phyloP scores from a whole-genome alignment of 2,329 filamentous ascomycete genomes.

The Diaporthe sp. region DNA sequence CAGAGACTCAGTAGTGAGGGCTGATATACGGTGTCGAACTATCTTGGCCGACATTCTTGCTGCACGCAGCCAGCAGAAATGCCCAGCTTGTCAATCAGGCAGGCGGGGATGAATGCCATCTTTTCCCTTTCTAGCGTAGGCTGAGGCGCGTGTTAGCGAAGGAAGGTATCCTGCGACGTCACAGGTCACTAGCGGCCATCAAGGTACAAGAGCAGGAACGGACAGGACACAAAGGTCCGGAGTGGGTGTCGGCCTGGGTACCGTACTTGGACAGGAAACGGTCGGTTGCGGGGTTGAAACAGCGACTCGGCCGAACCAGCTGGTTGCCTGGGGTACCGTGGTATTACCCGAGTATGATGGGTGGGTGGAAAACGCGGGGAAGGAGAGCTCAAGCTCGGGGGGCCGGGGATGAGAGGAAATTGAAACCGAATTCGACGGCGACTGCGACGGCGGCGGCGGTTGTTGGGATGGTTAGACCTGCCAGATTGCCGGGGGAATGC shows the following conservation, averaged over 20 bases:
- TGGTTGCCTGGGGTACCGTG: constrained; percentile 5
- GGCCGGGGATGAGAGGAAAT: background rate
- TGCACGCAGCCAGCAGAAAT: background rate
- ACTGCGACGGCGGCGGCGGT: background rate
- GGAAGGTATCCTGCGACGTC: background rate
- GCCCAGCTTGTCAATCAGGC: background rate
- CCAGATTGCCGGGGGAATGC: constrained; percentile 8
- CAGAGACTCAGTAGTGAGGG: background rate
- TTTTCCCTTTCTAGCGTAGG: background rate
- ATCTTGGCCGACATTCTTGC: background rate
- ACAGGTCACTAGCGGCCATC: background rate
- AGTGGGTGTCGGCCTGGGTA: background rate
- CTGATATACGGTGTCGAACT: background rate
- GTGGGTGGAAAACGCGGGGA: constrained; percentile 10
- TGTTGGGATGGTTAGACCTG: background rate
- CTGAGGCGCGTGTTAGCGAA: background rate
- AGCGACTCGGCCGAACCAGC: constrained; percentile 17
- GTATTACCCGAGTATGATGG: background rate
- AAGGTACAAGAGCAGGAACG: background rate
- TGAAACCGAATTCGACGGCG: background rate
- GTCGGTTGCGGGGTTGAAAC: constrained; percentile 18
- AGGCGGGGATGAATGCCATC: background rate
- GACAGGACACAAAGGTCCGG: background rate
- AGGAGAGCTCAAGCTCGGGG: constrained; percentile 17
- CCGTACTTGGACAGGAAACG: background rate